phyloP scores from a whole-genome alignment of 202 grass and related monocot species.

The Schoenoplectus tabernaemontani region DNA sequence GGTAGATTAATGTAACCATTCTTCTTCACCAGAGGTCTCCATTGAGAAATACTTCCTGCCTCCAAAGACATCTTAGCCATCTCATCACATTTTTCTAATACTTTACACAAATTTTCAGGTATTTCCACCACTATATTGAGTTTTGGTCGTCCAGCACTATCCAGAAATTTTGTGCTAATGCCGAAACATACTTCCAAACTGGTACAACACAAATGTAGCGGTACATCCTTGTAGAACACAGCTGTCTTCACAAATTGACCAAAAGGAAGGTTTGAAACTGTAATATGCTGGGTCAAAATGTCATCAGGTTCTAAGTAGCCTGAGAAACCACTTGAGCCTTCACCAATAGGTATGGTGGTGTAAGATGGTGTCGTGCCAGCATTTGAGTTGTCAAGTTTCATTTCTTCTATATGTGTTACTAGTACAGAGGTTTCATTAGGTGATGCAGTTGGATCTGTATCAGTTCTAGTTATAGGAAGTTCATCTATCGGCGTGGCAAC shows the following conservation, averaged over 20 bases:
- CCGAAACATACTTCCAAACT: slow-evolving; percentile 52
- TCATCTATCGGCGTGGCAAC: slow-evolving; percentile 43
- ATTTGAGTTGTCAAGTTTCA: slow-evolving; percentile 41
- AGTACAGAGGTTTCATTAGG: slow-evolving; percentile 35
- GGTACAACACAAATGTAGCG: slow-evolving; percentile 49
- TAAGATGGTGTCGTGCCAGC: background rate
- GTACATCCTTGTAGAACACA: slow-evolving; percentile 45
- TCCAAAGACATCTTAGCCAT: slow-evolving; percentile 44
- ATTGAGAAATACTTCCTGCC: slow-evolving; percentile 66
- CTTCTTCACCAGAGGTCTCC: slow-evolving; percentile 68
- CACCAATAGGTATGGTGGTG: slow-evolving; percentile 25
- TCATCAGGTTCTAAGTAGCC: slow-evolving; percentile 52
- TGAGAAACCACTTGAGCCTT: slow-evolving; percentile 43
- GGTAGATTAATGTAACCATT: slow-evolving; percentile 45
- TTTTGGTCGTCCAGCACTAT: slow-evolving; percentile 60
- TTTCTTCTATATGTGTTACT: slow-evolving; percentile 46
- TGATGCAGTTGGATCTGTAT: slow-evolving; percentile 29
- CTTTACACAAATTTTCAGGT: slow-evolving; percentile 51
- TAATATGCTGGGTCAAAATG: slow-evolving; percentile 48
- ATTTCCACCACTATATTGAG: slow-evolving; percentile 59
- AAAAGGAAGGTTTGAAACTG: slow-evolving; percentile 30
- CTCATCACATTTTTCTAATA: slow-evolving; percentile 63
- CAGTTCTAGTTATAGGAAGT: slow-evolving; percentile 37
- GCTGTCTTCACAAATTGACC: slow-evolving; percentile 39
- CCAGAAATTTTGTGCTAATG: slow-evolving; percentile 54